phyloP scores from a whole-genome alignment of 306 rosid genomes.

The Nissolia schottii region DNA sequence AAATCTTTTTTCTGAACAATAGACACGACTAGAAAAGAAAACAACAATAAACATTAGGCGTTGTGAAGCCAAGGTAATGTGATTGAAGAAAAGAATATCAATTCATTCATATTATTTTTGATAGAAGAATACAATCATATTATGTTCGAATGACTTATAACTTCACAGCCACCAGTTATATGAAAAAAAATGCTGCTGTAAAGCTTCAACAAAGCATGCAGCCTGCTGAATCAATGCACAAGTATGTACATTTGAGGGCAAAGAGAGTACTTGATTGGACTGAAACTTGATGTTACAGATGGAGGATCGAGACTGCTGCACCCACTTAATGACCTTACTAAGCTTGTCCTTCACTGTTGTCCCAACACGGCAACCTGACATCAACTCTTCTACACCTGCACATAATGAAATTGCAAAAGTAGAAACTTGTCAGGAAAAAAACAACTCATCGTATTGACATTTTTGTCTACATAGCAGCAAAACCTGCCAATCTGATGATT shows the following conservation, averaged over 20 bases:
- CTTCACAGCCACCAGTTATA: not conserved
- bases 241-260: not conserved
- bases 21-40: conserved; percentile 9
- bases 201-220: not conserved
- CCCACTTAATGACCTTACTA: conserved; percentile 66
- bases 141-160: too few relatives aligned
- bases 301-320: conserved; percentile 42
- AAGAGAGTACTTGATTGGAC: conserved; percentile 33
- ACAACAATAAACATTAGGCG: not conserved
- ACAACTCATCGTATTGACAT: not conserved
- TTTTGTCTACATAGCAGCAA: not conserved
- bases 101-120: not conserved
- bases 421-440: not conserved
- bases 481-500: too few relatives aligned
- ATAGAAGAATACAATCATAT: too few relatives aligned
- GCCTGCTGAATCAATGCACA: not conserved
- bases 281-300: conserved; percentile 32
- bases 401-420: not conserved
- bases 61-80: not conserved
- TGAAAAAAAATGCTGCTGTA: not conserved
- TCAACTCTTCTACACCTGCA: conserved; percentile 57
- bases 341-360: conserved; percentile 53
- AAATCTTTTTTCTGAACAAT: not conserved
- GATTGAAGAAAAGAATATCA: not conserved
- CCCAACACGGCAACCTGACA: conserved; percentile 56